These are phyloP conservation scores for Monosporascus ibericus DNA, from an alignment of 2,329 filamentous ascomycete species.

Conservation along the genomic window DNA sequence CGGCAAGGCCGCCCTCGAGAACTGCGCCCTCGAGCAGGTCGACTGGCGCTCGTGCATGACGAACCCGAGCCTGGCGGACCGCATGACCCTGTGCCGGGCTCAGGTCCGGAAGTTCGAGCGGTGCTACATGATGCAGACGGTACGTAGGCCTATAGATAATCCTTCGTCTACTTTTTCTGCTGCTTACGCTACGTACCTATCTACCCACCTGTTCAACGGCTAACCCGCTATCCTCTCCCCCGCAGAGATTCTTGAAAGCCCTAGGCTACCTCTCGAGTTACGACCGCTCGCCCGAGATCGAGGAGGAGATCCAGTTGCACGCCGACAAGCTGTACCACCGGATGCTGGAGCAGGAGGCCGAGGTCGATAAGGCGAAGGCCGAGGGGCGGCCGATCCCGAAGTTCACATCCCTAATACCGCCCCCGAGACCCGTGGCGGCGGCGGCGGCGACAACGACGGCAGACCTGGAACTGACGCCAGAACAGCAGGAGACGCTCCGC, in stretches of 20 bases:
- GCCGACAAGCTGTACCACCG: slow-evolving; percentile 85
- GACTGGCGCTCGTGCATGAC: slow-evolving; percentile 79
- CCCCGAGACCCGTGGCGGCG: slow-evolving; percentile 17
- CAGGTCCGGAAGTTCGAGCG: slow-evolving; percentile 74
- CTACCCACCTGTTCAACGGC: neutral
- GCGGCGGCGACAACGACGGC: slow-evolving; percentile 4
- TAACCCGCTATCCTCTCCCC: neutral
- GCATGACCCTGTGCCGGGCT: slow-evolving; percentile 72
- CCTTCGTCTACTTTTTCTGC: too few relatives aligned
- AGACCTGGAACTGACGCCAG: slow-evolving; percentile 31
- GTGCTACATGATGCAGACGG: slow-evolving; percentile 84
- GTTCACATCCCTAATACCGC: slow-evolving; percentile 50
- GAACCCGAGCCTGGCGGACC: slow-evolving; percentile 59
- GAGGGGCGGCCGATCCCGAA: slow-evolving; percentile 52
- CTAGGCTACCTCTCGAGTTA: slow-evolving; percentile 74
- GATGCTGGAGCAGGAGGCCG: slow-evolving; percentile 75
- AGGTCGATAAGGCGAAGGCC: slow-evolving; percentile 62
- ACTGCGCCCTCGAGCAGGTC: slow-evolving; percentile 83
- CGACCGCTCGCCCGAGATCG: slow-evolving; percentile 58
- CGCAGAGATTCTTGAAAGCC: slow-evolving; percentile 77
- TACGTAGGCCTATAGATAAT: slow-evolving; percentile 30
- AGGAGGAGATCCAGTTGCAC: slow-evolving; percentile 93
- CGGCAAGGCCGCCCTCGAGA: slow-evolving; percentile 79
- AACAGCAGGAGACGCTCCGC: slow-evolving; percentile 45
- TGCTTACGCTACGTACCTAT: too few relatives aligned